These are phyloP conservation scores for Blastosporella zonata DNA, from an alignment of 1,284 basidiomycete species.

Conservation along the genomic window DNA sequence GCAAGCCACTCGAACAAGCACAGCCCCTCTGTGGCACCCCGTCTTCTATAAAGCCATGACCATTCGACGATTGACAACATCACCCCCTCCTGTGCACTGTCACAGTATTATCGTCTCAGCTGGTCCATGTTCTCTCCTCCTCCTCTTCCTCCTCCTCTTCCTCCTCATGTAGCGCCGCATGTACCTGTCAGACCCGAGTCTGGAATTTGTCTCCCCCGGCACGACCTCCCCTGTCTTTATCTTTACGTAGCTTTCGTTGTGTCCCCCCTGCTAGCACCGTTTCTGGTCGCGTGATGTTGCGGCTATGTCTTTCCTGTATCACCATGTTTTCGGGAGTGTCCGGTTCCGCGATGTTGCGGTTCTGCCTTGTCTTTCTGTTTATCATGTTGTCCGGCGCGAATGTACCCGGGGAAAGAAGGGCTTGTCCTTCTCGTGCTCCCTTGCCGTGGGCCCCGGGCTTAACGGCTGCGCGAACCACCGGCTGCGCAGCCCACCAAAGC, in stretches of 20 bases:
- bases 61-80: too few relatives aligned
- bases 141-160: neutral
- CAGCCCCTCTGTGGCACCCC: too few relatives aligned
- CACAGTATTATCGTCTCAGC: too few relatives aligned
- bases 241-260: neutral
- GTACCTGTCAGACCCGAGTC: neutral
- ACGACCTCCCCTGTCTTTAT: neutral
- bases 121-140: too few relatives aligned
- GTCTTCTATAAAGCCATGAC: too few relatives aligned
- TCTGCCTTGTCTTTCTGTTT: neutral
- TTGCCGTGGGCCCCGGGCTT: slow-evolving; percentile 18
- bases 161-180: neutral
- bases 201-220: neutral
- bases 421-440: slow-evolving; percentile 16
- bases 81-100: too few relatives aligned
- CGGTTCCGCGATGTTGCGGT: too few relatives aligned
- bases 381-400: slow-evolving; percentile 3
- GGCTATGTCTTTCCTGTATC: too few relatives aligned
- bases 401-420: slow-evolving; percentile 12
- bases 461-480: slow-evolving; percentile 1
- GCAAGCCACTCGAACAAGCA: too few relatives aligned
- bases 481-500: slow-evolving; percentile 8
- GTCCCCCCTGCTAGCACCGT: too few relatives aligned
- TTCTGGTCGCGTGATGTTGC: neutral
- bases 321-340: too few relatives aligned